These are phyloP conservation scores for Epichloe elymi DNA, from an alignment of 2,329 filamentous ascomycete genomes.

Conservation along the genomic window DNA sequence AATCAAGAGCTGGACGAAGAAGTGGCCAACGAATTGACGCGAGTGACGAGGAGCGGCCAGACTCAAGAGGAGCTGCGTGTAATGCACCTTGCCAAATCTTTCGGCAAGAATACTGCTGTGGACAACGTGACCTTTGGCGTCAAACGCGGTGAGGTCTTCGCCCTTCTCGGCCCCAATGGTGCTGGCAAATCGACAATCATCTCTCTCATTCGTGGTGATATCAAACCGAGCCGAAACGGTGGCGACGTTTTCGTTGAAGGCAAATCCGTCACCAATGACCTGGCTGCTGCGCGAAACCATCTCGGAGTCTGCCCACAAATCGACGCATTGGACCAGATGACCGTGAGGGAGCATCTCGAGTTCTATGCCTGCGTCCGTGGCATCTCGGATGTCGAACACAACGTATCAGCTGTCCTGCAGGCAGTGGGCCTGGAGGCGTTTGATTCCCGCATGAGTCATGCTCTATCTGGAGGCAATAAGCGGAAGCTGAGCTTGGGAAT, in stretches of 20 bases:
- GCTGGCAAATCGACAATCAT: slow-evolving; percentile 89
- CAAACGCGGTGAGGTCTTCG: slow-evolving; percentile 69
- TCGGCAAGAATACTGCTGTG: slow-evolving; percentile 65
- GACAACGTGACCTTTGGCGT: slow-evolving; percentile 80
- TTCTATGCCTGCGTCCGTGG: slow-evolving; percentile 84
- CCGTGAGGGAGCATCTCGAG: slow-evolving; percentile 68
- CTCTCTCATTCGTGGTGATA: slow-evolving; percentile 77
- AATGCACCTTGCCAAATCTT: slow-evolving; percentile 66
- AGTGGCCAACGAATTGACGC: slow-evolving; percentile 48
- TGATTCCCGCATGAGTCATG: slow-evolving; percentile 59
- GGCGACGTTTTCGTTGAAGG: slow-evolving; percentile 74
- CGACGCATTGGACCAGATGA: slow-evolving; percentile 83
- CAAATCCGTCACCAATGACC: slow-evolving; percentile 57
- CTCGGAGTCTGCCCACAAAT: slow-evolving; percentile 88
- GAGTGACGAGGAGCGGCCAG: slow-evolving; percentile 34
- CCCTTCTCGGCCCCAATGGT: slow-evolving; percentile 78
- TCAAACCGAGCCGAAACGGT: slow-evolving; percentile 55
- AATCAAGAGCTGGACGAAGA: slow-evolving; percentile 39
- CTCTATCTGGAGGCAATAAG: slow-evolving; percentile 83
- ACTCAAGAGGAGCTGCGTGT: slow-evolving; percentile 59
- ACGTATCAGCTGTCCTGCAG: slow-evolving; percentile 63
- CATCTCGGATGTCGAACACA: slow-evolving; percentile 59
- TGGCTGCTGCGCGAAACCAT: slow-evolving; percentile 58
- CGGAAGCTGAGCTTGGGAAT: slow-evolving; percentile 84
- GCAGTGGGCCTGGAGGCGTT: slow-evolving; percentile 69